Evolutionary conservation across 768 basidiomycete species (phyloP).

Genomic region (Mycena sanguinolenta): DNA sequence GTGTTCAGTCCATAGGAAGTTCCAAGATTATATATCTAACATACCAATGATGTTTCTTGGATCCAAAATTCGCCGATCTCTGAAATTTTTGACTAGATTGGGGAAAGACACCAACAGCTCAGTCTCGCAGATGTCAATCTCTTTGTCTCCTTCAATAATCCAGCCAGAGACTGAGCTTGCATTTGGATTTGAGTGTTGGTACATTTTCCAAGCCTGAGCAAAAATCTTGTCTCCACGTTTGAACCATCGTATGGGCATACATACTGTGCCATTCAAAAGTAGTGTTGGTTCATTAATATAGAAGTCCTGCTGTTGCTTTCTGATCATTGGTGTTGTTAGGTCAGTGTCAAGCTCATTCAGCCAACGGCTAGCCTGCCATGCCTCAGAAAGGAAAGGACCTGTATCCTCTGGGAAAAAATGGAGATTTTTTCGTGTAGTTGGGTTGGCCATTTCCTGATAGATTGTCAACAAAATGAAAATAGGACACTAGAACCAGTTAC

Average conservation of each 20-base stretch:
- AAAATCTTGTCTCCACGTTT: background rate
- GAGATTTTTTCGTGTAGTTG: background rate
- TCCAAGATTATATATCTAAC: too few relatives aligned
- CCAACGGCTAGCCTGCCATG: too few relatives aligned
- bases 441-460: too few relatives aligned
- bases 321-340: too few relatives aligned
- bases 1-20: too few relatives aligned
- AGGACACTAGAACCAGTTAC: background rate
- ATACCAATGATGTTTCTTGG: background rate
- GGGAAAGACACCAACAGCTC: conserved; percentile 31
- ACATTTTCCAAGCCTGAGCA: conserved; percentile 18
- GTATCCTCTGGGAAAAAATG: too few relatives aligned
- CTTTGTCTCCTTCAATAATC: conserved; percentile 18
- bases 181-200: too few relatives aligned
- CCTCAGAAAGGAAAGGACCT: too few relatives aligned
- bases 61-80: background rate
- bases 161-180: conserved; percentile 23
- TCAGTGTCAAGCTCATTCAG: background rate
- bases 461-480: too few relatives aligned
- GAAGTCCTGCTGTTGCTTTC: too few relatives aligned
- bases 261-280: too few relatives aligned
- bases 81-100: background rate
- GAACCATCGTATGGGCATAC: background rate
- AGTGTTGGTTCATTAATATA: too few relatives aligned
- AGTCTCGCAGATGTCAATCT: conserved; percentile 14